phyloP scores from a whole-genome alignment of 2,329 filamentous ascomycete genomes.

The Lachnellula cervina region DNA sequence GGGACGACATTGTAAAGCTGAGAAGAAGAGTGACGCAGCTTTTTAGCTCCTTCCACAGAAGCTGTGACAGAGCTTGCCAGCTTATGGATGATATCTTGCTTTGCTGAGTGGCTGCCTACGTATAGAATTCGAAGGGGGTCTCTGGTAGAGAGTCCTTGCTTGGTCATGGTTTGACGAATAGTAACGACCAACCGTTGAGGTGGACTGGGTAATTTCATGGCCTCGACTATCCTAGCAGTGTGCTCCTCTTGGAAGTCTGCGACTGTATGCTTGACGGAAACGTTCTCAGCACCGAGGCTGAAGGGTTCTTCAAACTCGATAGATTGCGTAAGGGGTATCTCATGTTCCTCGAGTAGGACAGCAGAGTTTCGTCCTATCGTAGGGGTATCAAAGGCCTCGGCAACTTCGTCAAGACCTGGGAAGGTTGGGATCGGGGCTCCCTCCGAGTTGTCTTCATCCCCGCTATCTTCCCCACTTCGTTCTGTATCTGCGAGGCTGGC shows the following conservation, averaged over 20 bases:
- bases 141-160: constrained; percentile 39
- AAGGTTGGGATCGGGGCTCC: constrained; percentile 18
- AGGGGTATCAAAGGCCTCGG: constrained; percentile 28
- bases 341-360: constrained; percentile 25
- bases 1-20: constrained; percentile 49
- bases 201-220: constrained; percentile 31
- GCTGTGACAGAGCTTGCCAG: constrained; percentile 45
- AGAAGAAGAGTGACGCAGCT: constrained; percentile 33
- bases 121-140: constrained; percentile 48
- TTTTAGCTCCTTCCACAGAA: constrained; percentile 32
- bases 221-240: constrained; percentile 33
- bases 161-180: constrained; percentile 46
- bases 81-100: constrained; percentile 41
- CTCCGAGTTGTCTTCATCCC: constrained; percentile 22
- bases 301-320: constrained; percentile 44
- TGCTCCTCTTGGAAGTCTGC: constrained; percentile 39
- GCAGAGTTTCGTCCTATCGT: constrained; percentile 29
- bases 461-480: constrained; percentile 30
- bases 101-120: constrained; percentile 39
- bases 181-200: constrained; percentile 38
- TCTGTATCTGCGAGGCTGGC: constrained; percentile 34
- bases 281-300: constrained; percentile 34
- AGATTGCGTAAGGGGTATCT: constrained; percentile 30
- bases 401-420: constrained; percentile 22
- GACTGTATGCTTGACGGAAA: constrained; percentile 44